Evolutionary conservation across 2,329 filamentous ascomycete genomes (phyloP).

Genomic region (Beauveria rudraprayagi): DNA sequence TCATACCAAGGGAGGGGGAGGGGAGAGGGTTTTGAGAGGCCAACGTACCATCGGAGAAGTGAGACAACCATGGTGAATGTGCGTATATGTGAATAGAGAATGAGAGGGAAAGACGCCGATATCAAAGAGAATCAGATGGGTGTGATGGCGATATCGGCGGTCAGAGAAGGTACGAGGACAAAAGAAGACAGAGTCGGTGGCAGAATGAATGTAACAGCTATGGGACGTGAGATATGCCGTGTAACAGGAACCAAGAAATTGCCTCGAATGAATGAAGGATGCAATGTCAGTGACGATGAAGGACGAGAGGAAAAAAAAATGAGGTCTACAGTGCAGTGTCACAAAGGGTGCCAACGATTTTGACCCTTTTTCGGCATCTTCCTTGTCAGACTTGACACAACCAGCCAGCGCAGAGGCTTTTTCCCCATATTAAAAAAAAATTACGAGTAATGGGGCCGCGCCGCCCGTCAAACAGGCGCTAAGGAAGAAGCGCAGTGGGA

Average conservation of each 20-base stretch:
- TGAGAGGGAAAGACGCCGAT: not conserved
- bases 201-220: not conserved
- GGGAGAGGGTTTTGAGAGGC: not conserved
- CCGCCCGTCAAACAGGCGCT: not conserved
- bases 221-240: not conserved
- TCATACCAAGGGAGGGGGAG: not conserved
- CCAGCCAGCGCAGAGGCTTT: not conserved
- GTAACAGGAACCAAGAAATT: not conserved
- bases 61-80: conserved; percentile 10
- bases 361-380: conserved; percentile 3
- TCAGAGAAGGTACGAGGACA: not conserved
- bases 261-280: not conserved
- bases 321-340: too few species aligned
- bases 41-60: conserved; percentile 10
- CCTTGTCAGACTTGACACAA: not conserved
- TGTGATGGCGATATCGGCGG: conserved; percentile 1
- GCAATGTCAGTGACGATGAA: not conserved
- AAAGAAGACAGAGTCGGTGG: not conserved
- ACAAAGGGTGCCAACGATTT: not conserved
- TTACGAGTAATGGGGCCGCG: not conserved
- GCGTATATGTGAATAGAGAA: not conserved
- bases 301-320: not conserved
- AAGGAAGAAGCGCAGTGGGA: not conserved
- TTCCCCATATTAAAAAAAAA: conserved; percentile 10
- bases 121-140: not conserved